Base-by-base conservation (phyloP, 768 basidiomycete genomes). In the Chiua virens region DNA sequence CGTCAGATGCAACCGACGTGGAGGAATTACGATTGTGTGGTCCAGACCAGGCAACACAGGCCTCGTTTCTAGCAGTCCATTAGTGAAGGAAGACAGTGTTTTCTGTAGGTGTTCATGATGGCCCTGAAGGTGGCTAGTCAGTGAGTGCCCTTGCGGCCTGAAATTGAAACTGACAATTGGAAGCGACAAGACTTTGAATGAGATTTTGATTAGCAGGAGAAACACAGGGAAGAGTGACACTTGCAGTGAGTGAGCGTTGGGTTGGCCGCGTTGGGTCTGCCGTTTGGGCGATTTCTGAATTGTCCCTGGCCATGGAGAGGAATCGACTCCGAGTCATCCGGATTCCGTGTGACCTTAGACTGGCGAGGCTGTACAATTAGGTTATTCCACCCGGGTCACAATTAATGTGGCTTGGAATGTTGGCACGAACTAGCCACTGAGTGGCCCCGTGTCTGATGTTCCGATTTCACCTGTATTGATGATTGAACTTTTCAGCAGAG, bases 1-100 rank as follows among this genome's bases (percentile, higher is more conserved):
- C 1, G 88, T 90, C 50, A 90, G 67, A 65, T 91, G 88, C 38
- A 89, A 67, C n/a, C 87, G 66, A 10, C 77, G 73, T 0, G 76
- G 67, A 8, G 73, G 73, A 48, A 89, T 75, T 47, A 86, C 65
- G 56, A 90, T 80, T 3, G 78, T 74, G 9, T 59, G 60, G 65
- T 91, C 84, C 5, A 91, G 71, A 1, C 89, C 89, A 0, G 73
- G 63, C 56, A 55, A 50, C 45, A 49, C 70, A 72, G 58, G 65
- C 13, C 48, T 44, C 32, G 52, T 44, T 22, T 45, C 51, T 1
- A 71, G 30, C 38, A 69, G 39, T n/a, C 46, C 53, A 25, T n/a
- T 44, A 21, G 69, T 65, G 38, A 83, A 80, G 0, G 65, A 49
- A 7, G 65, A 54, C 1, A 83, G 57, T 3, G 58, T 63, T 2